Evolutionary conservation across 2,329 filamentous ascomycete genomes (phyloP).

Genomic region (Aspergillus sp.): DNA sequence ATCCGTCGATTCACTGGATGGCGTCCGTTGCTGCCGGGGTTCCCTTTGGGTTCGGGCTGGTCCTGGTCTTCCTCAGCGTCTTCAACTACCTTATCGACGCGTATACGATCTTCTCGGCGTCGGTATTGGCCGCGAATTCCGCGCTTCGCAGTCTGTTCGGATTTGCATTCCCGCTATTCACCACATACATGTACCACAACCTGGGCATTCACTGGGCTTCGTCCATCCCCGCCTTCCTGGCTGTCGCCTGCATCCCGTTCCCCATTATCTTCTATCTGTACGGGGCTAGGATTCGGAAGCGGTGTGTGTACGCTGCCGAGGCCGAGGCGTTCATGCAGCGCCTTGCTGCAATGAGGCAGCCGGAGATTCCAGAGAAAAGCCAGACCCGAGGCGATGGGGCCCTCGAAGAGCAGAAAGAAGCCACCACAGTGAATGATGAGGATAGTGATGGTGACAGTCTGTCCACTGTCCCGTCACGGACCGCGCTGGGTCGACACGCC

Average conservation of each 20-base stretch:
- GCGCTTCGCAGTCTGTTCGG: slow-evolving; percentile 3
- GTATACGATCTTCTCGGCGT: slow-evolving; percentile 3
- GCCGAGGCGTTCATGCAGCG: slow-evolving; percentile 7
- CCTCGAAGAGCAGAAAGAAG: not conserved
- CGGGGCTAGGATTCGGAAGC: slow-evolving; percentile 1
- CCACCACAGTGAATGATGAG: not conserved
- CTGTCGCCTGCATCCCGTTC: slow-evolving; percentile 1
- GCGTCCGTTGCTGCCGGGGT: slow-evolving; percentile 1
- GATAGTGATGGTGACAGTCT: slow-evolving; percentile 1
- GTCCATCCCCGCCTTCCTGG: slow-evolving; percentile 2
- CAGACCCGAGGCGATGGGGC: not conserved
- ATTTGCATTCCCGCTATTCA: slow-evolving; percentile 2
- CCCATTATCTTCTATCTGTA: slow-evolving; percentile 3
- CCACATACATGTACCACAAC: slow-evolving; percentile 2
- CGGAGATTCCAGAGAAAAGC: not conserved
- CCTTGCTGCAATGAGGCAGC: not conserved
- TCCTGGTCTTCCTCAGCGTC: slow-evolving; percentile 3
- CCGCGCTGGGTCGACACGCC: not conserved
- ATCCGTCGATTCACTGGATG: slow-evolving; percentile 2
- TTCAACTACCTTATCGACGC: slow-evolving; percentile 4
- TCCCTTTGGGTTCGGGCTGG: slow-evolving; percentile 1
- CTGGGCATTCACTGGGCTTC: slow-evolving; percentile 5
- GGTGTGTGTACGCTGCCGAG: slow-evolving; percentile 3
- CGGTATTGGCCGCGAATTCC: slow-evolving; percentile 1
- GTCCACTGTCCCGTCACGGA: not conserved